Percentiles rank a stretch among this genome's conserved stretches.
Conservation (phyloP, 306 rosid genomes). For the Trifolium subterraneum region DNA sequence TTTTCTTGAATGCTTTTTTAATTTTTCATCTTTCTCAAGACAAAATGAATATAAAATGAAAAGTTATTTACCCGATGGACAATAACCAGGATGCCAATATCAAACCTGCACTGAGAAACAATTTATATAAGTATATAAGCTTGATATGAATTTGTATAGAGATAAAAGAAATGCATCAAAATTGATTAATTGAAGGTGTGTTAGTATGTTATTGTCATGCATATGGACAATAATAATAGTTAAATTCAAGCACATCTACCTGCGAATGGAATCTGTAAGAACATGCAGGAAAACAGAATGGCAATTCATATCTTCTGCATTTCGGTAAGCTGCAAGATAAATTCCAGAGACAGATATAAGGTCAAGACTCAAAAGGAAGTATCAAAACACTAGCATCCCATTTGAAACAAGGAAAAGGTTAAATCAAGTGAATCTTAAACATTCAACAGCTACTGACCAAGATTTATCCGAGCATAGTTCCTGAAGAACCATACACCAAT, state of each 20-base stretch:
- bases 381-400: conserved; percentile 8
- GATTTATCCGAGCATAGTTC: conserved; percentile 92
- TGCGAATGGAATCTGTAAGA: conserved; percentile 97
- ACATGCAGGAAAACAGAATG: conserved; percentile 94
- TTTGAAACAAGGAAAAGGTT: conserved; percentile 19
- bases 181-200: background rate
- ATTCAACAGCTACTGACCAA: conserved; percentile 60
- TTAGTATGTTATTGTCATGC: conserved; percentile 23
- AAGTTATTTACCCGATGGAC: conserved; percentile 78
- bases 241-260: conserved; percentile 57
- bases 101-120: conserved; percentile 96
- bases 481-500: conserved; percentile 99
- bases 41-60: conserved; percentile 27
- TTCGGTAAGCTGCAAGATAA: conserved; percentile 79
- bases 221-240: conserved; percentile 22
- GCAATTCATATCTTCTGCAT: conserved; percentile 96
- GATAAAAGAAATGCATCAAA: conserved; percentile 33
- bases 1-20: background rate
- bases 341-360: conserved; percentile 35
- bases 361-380: conserved; percentile 32
- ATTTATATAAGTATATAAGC: conserved; percentile 45
- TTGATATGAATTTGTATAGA: conserved; percentile 44
- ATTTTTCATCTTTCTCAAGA: conserved; percentile 1
- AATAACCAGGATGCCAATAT: conserved; percentile 96
- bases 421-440: conserved; percentile 33